phyloP scores from a whole-genome alignment of 495 filamentous ascomycete genomes.

The Xylaria venustula region DNA sequence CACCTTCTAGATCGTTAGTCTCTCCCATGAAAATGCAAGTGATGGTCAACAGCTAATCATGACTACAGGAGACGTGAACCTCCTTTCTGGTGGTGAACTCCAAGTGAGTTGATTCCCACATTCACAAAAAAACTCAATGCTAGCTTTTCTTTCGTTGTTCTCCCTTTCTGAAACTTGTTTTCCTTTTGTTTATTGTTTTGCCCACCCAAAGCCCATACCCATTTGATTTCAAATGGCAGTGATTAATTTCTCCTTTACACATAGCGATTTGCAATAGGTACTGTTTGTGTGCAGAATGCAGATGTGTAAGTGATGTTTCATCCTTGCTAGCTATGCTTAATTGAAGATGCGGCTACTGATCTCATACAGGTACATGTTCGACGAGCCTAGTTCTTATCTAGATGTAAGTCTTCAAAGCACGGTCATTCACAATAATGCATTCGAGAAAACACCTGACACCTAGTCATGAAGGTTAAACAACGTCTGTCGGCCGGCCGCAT shows the following conservation, averaged over 20 bases:
- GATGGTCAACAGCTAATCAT: not conserved
- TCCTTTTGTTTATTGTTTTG: not conserved
- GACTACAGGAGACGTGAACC: constrained; percentile 61
- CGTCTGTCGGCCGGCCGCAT: constrained; percentile 87
- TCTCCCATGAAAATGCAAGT: not conserved
- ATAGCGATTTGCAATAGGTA: constrained; percentile 93
- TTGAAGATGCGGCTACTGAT: too few species aligned
- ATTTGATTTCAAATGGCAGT: not conserved
- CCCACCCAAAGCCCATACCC: not conserved
- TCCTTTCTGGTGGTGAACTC: constrained; percentile 93
- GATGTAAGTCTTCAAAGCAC: constrained; percentile 48
- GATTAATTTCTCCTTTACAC: not conserved
- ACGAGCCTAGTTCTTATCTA: constrained; percentile 96
- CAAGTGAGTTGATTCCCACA: constrained; percentile 3
- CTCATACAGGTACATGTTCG: constrained; percentile 89
- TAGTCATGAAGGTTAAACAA: constrained; percentile 68
- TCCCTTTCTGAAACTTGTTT: not conserved
- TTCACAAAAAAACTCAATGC: not conserved
- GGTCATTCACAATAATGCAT: not conserved
- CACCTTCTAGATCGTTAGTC: constrained; percentile 74
- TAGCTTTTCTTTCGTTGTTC: too few species aligned
- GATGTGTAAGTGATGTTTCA: constrained; percentile 84
- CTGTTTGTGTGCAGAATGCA: constrained; percentile 92
- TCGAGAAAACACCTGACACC: not conserved
- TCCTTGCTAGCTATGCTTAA: too few species aligned